These are phyloP conservation scores for Daldinia sp. DNA, from an alignment of 2,329 filamentous ascomycete genomes.

Conservation along the genomic window DNA sequence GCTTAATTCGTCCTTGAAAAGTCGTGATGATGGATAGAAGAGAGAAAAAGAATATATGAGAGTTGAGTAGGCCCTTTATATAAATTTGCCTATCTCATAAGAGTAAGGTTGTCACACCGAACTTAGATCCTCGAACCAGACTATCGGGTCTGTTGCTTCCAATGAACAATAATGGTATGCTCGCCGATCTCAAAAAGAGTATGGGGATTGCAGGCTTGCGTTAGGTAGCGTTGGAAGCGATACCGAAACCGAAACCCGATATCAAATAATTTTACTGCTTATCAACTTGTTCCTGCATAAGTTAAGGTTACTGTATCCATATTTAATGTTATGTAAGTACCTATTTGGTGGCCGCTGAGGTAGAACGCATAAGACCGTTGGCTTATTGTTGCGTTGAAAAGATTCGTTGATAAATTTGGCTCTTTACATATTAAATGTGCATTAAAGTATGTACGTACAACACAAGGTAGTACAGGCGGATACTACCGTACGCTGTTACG, in stretches of 20 bases:
- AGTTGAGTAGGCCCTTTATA: slow-evolving; percentile 25
- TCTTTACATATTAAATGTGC: not conserved
- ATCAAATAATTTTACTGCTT: not conserved
- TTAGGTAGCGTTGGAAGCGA: slow-evolving; percentile 18
- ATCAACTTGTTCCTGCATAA: not conserved
- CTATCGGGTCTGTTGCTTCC: slow-evolving; percentile 11
- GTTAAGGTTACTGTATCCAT: too few relatives aligned
- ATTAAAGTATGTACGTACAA: not conserved
- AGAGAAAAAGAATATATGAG: slow-evolving; percentile 8
- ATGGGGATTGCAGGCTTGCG: slow-evolving; percentile 5
- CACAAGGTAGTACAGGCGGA: not conserved
- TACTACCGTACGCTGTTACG: not conserved
- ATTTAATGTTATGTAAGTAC: too few relatives aligned
- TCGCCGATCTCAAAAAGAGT: slow-evolving; percentile 24
- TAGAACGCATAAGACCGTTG: not conserved
- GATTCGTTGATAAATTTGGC: not conserved
- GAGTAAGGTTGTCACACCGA: slow-evolving; percentile 7
- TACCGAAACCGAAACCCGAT: slow-evolving; percentile 34
- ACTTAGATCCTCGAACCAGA: slow-evolving; percentile 25
- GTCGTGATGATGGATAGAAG: not conserved
- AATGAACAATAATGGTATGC: slow-evolving; percentile 18
- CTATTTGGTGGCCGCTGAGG: not conserved
- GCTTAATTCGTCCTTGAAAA: slow-evolving; percentile 17
- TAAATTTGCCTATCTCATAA: slow-evolving; percentile 18
- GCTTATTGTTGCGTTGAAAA: not conserved